Evolutionary conservation across 805 yeast genomes (phyloP).

Genomic region (Yarrowia keelungensis): DNA sequence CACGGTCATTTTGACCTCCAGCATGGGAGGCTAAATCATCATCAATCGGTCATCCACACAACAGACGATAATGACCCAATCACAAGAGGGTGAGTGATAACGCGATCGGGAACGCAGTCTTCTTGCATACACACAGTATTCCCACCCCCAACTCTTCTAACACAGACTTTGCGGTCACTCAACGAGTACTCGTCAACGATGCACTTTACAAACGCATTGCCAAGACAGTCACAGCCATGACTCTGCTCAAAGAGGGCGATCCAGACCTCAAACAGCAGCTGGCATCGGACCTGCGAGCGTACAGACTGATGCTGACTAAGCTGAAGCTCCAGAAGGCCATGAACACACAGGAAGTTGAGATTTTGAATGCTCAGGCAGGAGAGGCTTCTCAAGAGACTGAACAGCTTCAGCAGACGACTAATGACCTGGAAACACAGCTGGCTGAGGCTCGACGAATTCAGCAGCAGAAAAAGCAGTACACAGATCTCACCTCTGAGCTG

Average conservation of each 20-base stretch:
- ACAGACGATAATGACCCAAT: slow-evolving; percentile 15
- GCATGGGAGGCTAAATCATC: slow-evolving; percentile 1
- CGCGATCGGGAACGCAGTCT: no score
- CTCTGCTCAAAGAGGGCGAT: neutral
- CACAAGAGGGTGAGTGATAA: slow-evolving; percentile 18
- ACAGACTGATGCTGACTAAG: slow-evolving; percentile 33
- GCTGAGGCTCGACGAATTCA: slow-evolving; percentile 14
- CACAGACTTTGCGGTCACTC: slow-evolving; percentile 33
- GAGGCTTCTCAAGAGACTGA: slow-evolving; percentile 15
- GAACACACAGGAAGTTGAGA: slow-evolving; percentile 23
- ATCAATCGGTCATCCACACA: slow-evolving; percentile 3
- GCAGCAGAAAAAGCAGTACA: slow-evolving; percentile 28
- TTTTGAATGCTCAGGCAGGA: slow-evolving; percentile 3
- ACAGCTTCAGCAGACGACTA: slow-evolving; percentile 14
- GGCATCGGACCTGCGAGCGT: slow-evolving; percentile 19
- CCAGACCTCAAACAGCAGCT: slow-evolving; percentile 27
- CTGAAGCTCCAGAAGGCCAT: slow-evolving; percentile 16
- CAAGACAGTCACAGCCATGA: slow-evolving; percentile 13
- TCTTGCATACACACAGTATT: neutral
- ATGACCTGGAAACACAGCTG: slow-evolving; percentile 15
- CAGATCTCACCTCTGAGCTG: slow-evolving; percentile 17
- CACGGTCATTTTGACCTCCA: slow-evolving; percentile 20
- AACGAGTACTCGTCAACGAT: slow-evolving; percentile 18
- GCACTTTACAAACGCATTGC: slow-evolving; percentile 20
- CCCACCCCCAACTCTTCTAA: neutral